Evolutionary conservation across 208 protist species (phyloP).

Genomic region (Phytomonas sp.): DNA sequence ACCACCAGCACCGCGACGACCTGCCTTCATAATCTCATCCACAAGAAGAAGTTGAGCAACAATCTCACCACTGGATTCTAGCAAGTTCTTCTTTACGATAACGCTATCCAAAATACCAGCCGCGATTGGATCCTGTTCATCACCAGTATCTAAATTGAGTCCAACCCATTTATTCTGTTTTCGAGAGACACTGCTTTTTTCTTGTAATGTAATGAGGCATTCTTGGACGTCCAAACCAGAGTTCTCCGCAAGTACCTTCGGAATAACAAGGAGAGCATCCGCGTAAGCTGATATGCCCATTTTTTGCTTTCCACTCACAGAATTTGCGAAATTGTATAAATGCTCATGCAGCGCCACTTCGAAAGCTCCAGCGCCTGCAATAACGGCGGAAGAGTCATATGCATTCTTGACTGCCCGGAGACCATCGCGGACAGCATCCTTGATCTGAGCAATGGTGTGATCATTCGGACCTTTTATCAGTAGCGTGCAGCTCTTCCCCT

Average conservation of each 20-base stretch:
- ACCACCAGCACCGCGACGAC: slow-evolving; percentile 78
- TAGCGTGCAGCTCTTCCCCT: slow-evolving; percentile 98
- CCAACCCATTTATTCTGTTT: slow-evolving; percentile 83
- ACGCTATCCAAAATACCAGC: slow-evolving; percentile 98
- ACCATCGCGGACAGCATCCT: slow-evolving; percentile 99
- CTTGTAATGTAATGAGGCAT: slow-evolving; percentile 93
- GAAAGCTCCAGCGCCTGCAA: slow-evolving; percentile 98
- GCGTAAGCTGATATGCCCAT: slow-evolving; percentile 98
- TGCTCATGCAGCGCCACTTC: slow-evolving; percentile 93
- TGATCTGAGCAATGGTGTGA: slow-evolving; percentile 99
- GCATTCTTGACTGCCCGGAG: slow-evolving; percentile 98
- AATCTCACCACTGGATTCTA: slow-evolving; percentile 96
- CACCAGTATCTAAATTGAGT: slow-evolving; percentile 96
- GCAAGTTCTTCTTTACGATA: slow-evolving; percentile 97
- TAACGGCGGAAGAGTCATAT: slow-evolving; percentile 90
- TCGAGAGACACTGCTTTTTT: slow-evolving; percentile 67
- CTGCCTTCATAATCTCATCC: slow-evolving; percentile 99
- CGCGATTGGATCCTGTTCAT: slow-evolving; percentile 90
- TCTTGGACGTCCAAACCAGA: slow-evolving; percentile 97
- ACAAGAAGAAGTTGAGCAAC: slow-evolving; percentile 97
- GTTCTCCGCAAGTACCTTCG: slow-evolving; percentile 98
- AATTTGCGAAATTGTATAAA: slow-evolving; percentile 89
- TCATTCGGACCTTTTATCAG: slow-evolving; percentile 99
- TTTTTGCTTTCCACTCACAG: slow-evolving; percentile 87
- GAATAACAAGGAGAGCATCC: slow-evolving; percentile 97